Base-by-base conservation (phyloP, 176 grass and related monocot species). In the Carex scoparia region DNA sequence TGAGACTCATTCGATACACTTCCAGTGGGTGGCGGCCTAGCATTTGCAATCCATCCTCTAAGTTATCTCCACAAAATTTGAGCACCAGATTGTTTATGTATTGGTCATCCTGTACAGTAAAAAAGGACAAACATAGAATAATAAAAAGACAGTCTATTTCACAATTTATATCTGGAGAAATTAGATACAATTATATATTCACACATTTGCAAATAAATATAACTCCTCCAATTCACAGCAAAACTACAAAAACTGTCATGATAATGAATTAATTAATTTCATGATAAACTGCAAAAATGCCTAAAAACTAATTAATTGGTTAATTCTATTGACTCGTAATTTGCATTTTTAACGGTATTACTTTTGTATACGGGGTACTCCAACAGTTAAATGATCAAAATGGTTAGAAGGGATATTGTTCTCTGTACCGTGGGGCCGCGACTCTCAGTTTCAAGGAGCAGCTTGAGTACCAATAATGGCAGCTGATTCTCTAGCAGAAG, bases 401-500 rank as follows among this genome's bases (percentile, higher is more conserved):
- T 42, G 40, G 4, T 42, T 42, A 42, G 40, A 4, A 42, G 40
- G 40, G 40, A 42, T 42, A 5, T 51, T 65, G 27, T 32, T 40
- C 4, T 67, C 40, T 28, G 27, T 53, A 89, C 83, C 55, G 33
- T 65, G 13, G 54, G 13, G 51, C 19, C 65, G 54, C 64, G 18
- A 10, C 37, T 38, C 23, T 85, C 83, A 58, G 69, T 19, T 33
- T 56, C 60, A 13, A 65, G 10, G 28, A 84, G 72, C 58, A 15
- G 61, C 35, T 86, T 64, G 35, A 90, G 35, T 1, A 84, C 72
- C 3, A 90, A 57, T 0, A 89, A 37, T 2, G 88, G 91, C 0
- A 90, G 30, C 51, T 94, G 92, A 49, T 91, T 91, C 80, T 94
- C 87, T 0, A 94, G 19, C 87, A 91, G 1, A 2, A 94, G 28